Conservation (phyloP, 768 basidiomycete genomes). For the Podaxis sp. region DNA sequence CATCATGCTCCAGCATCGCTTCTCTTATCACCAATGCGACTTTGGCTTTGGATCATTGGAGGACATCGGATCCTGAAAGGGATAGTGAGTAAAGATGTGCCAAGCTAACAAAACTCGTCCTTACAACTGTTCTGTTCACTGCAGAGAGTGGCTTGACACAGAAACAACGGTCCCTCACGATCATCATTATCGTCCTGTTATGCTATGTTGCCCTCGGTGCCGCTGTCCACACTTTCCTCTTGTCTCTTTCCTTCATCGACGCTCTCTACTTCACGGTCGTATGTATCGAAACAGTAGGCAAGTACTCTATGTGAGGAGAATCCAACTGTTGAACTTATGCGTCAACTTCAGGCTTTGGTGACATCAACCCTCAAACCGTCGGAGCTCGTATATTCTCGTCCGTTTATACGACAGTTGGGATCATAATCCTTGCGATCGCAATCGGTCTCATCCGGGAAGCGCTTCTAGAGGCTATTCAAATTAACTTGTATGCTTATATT, state of each 20-base stretch:
- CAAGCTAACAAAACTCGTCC: background rate
- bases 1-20: constrained; percentile 68
- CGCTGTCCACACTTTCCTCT: constrained; percentile 50
- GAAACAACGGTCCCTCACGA: constrained; percentile 77
- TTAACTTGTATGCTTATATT: constrained; percentile 59
- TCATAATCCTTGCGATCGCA: constrained; percentile 62
- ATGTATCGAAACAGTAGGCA: constrained; percentile 67
- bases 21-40: constrained; percentile 67
- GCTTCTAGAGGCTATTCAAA: constrained; percentile 68
- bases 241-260: constrained; percentile 62
- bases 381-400: constrained; percentile 59
- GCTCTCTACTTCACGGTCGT: constrained; percentile 77
- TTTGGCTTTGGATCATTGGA: constrained; percentile 57
- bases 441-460: constrained; percentile 68
- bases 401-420: constrained; percentile 56
- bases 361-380: constrained; percentile 54
- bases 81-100: constrained; percentile 3
- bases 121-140: background rate
- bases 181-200: constrained; percentile 73
- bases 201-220: constrained; percentile 74
- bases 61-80: constrained; percentile 60
- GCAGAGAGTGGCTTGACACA: constrained; percentile 77
- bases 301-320: constrained; percentile 14
- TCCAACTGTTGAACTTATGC: background rate
- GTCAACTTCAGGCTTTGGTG: constrained; percentile 65